A percentile compares a stretch with the other conserved stretches of the same genome.
These are phyloP conservation scores for Ceratocystis cacaofunesta DNA, from an alignment of 2,329 filamentous ascomycete genomes.

Conservation along the genomic window DNA sequence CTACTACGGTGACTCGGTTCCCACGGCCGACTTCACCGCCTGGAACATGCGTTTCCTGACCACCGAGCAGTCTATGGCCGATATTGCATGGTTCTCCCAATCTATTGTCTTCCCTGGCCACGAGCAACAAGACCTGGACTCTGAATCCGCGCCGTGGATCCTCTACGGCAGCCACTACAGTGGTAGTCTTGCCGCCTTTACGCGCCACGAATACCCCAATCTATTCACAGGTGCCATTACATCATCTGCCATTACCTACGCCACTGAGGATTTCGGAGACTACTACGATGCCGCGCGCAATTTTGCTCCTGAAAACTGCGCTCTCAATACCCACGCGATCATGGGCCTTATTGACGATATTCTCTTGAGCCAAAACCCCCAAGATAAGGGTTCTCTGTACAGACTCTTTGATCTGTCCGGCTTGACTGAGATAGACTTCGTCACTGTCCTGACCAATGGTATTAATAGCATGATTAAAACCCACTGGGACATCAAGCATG, in stretches of 20 bases:
- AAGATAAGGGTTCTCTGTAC: conserved; percentile 31
- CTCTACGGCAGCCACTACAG: conserved; percentile 76
- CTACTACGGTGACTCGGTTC: conserved; percentile 69
- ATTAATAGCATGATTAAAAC: conserved; percentile 32
- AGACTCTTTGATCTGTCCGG: conserved; percentile 35
- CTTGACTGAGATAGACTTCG: conserved; percentile 33
- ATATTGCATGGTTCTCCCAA: conserved; percentile 65
- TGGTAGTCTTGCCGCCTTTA: conserved; percentile 62
- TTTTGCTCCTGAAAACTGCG: conserved; percentile 43
- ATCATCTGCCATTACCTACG: conserved; percentile 63
- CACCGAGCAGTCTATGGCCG: conserved; percentile 69
- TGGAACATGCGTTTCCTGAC: conserved; percentile 66
- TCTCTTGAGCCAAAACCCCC: conserved; percentile 28
- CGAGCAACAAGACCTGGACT: conserved; percentile 50
- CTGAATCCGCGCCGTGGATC: conserved; percentile 53
- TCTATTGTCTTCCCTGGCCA: conserved; percentile 57
- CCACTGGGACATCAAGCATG: conserved; percentile 39
- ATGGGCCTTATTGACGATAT: conserved; percentile 38
- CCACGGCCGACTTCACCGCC: conserved; percentile 47
- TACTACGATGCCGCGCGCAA: conserved; percentile 38
- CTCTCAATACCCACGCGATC: conserved; percentile 45
- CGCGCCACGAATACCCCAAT: conserved; percentile 63
- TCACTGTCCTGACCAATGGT: conserved; percentile 27
- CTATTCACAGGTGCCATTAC: conserved; percentile 66
- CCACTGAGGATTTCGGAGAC: conserved; percentile 63